Percentiles rank a stretch among this genome's conserved stretches.
Conservation (phyloP, 495 filamentous ascomycete species). For the Schizothecium vesticola region DNA sequence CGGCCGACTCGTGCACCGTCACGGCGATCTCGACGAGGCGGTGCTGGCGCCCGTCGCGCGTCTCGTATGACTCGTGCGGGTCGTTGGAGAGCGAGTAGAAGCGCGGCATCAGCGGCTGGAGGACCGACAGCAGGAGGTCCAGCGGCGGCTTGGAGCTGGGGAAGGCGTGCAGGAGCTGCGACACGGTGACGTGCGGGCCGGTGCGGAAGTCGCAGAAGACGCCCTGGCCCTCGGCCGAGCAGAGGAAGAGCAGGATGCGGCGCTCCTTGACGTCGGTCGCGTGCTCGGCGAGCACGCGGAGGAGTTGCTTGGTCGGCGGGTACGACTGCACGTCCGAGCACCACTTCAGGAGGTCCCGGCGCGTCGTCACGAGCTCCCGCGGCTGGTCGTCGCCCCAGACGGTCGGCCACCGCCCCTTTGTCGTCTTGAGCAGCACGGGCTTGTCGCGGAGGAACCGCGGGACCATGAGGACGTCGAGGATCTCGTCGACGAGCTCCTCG, state of each 20-base stretch:
- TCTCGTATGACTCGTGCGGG: conserved; percentile 72
- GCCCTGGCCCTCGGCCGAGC: conserved; percentile 85
- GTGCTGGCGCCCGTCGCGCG: conserved; percentile 61
- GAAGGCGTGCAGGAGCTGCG: conserved; percentile 86
- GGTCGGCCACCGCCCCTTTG: conserved; percentile 85
- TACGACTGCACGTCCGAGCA: conserved; percentile 91
- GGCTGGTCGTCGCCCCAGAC: conserved; percentile 94
- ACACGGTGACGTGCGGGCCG: conserved; percentile 73
- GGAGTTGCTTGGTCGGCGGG: conserved; percentile 79
- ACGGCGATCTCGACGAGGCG: conserved; percentile 93
- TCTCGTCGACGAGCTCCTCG: conserved; percentile 67
- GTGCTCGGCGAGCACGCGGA: conserved; percentile 83
- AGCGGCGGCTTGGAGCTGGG: conserved; percentile 85
- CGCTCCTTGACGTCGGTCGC: conserved; percentile 73
- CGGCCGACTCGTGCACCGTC: conserved; percentile 77
- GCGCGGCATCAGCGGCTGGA: conserved; percentile 86
- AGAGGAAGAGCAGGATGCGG: conserved; percentile 79
- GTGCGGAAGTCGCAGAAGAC: conserved; percentile 94
- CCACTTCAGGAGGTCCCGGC: conserved; percentile 89
- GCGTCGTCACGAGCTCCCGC: conserved; percentile 77
- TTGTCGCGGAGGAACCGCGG: conserved; percentile 75
- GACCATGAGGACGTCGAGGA: conserved; percentile 74
- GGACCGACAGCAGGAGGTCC: conserved; percentile 69
- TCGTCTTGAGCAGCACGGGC: conserved; percentile 70
- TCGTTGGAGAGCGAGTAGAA: conserved; percentile 98